Percentiles rank a stretch among this genome's conserved stretches.
Evolutionary conservation across 805 yeast species (phyloP).

Genomic region (Lipomyces chichibuensis): DNA sequence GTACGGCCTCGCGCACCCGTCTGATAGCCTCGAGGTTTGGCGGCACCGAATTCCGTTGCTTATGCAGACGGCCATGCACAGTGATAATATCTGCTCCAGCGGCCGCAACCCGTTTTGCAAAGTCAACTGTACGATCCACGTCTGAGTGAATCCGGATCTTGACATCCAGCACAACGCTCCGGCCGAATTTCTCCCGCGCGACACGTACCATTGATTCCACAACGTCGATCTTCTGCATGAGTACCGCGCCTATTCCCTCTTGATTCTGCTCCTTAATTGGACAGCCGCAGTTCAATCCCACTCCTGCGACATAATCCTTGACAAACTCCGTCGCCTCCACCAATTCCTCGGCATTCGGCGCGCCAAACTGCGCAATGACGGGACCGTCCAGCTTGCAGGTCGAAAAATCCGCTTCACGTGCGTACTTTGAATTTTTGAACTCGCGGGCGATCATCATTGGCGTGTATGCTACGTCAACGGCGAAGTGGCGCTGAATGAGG

Average conservation of each 20-base stretch:
- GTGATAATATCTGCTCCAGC: constrained; percentile 95
- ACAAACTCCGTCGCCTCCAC: constrained; percentile 84
- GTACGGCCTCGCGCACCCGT: constrained; percentile 57
- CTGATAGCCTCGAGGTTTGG: constrained; percentile 82
- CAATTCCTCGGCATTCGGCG: constrained; percentile 79
- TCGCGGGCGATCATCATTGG: constrained; percentile 98
- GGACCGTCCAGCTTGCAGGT: constrained; percentile 69
- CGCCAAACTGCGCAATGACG: constrained; percentile 87
- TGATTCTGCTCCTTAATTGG: constrained; percentile 93
- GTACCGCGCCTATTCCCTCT: constrained; percentile 96
- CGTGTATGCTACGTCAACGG: constrained; percentile 49
- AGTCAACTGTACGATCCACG: constrained; percentile 67
- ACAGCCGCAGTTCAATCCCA: constrained; percentile 96
- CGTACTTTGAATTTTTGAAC: constrained; percentile 80
- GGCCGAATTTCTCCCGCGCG: constrained; percentile 75
- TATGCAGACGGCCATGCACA: constrained; percentile 88
- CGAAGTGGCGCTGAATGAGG: constrained; percentile 48
- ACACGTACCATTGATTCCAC: constrained; percentile 84
- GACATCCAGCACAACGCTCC: constrained; percentile 76
- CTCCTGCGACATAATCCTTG: constrained; percentile 88
- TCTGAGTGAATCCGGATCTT: constrained; percentile 88
- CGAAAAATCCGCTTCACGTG: constrained; percentile 81
- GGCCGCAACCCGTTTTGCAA: constrained; percentile 72
- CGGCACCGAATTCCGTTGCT: constrained; percentile 81
- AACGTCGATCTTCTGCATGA: constrained; percentile 79